Evolutionary conservation across 805 yeast species (phyloP).

Genomic region (Candida gorgasii): DNA sequence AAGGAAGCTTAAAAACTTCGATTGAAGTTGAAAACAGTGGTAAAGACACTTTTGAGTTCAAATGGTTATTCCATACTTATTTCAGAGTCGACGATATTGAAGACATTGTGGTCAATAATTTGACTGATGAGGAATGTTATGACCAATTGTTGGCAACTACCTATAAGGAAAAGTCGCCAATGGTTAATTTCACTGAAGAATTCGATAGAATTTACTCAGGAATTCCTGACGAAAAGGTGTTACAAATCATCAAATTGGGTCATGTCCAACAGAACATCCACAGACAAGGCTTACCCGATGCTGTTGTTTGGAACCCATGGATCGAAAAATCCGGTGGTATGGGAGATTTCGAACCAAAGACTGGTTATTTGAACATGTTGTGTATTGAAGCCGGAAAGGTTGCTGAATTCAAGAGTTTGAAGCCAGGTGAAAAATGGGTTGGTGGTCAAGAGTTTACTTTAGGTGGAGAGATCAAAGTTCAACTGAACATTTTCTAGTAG

Average conservation of each 20-base stretch:
- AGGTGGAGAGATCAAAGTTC: constrained; percentile 63
- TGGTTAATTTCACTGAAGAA: constrained; percentile 71
- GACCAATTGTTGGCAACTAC: constrained; percentile 72
- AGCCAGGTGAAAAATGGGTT: constrained; percentile 75
- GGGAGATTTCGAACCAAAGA: constrained; percentile 86
- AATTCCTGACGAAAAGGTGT: constrained; percentile 51
- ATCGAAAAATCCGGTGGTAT: constrained; percentile 73
- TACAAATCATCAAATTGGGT: constrained; percentile 73
- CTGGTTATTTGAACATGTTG: constrained; percentile 82
- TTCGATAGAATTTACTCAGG: constrained; percentile 80
- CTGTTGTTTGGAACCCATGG: constrained; percentile 99
- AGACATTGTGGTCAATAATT: constrained; percentile 73
- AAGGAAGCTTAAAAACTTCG: constrained; percentile 59
- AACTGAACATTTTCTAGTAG: constrained; percentile 44
- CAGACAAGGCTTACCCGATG: constrained; percentile 62
- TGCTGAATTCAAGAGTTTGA: constrained; percentile 58
- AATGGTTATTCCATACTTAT: constrained; percentile 95
- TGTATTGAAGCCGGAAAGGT: constrained; percentile 96
- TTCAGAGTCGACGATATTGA: constrained; percentile 73
- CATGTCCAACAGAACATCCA: constrained; percentile 67
- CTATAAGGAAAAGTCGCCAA: constrained; percentile 74
- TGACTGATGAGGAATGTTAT: constrained; percentile 67
- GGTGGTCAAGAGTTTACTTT: constrained; percentile 63
- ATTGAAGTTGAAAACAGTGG: constrained; percentile 80
- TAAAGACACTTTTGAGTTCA: constrained; percentile 69